Base-by-base conservation (phyloP, 2,329 filamentous ascomycete genomes). In the Scedosporium apiospermum region DNA sequence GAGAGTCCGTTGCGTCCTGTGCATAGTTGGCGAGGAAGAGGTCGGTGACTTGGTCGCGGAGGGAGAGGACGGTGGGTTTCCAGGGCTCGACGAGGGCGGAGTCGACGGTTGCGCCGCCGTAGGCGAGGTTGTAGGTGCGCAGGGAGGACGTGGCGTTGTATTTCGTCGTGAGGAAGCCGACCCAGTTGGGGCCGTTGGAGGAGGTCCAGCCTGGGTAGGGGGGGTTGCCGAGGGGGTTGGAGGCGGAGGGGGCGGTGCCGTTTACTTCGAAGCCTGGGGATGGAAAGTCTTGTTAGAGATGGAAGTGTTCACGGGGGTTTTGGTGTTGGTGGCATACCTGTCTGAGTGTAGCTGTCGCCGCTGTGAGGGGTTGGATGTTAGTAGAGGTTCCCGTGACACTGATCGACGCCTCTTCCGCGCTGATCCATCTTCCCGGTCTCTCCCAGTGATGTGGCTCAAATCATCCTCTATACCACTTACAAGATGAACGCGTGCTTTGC, bases 191-290 rank as follows among this genome's bases (percentile, higher is more conserved):
- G 10, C 81, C 81, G 23, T 79, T 79, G 5, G 77, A 73, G 0
- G 78, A 76, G 23, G 81, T 82, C 65, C 71, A 79, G 23, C 80
- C 78, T 0, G 79, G 81, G 65, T 82, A 83, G 0, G 74, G 65
- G 0, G 86, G 86, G 67, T 89, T 89, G 0, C 86, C 86, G 55
- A 88, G 75, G 0, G 85, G 84, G 65, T 87, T 86, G 0, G 74
- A 70, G 2, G 75, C 65, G 6, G 76, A 80, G 1, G 86, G 84
- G 44, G 84, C 78, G 0, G 76, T 71, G 23, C 77, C 75, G 10
- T 73, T 77, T 51, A 80, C 73, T 64, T 85, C 73, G 71, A 88
- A 89, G 7, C 81, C 80, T 64, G 71, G 57, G 4, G 65, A n/a
- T 69, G 42, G 14, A 34, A n/a, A 34, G 57, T 9, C 27, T 44